These are phyloP conservation scores for Rosa rugosa DNA, from an alignment of 306 rosid species.

Conservation along the genomic window DNA sequence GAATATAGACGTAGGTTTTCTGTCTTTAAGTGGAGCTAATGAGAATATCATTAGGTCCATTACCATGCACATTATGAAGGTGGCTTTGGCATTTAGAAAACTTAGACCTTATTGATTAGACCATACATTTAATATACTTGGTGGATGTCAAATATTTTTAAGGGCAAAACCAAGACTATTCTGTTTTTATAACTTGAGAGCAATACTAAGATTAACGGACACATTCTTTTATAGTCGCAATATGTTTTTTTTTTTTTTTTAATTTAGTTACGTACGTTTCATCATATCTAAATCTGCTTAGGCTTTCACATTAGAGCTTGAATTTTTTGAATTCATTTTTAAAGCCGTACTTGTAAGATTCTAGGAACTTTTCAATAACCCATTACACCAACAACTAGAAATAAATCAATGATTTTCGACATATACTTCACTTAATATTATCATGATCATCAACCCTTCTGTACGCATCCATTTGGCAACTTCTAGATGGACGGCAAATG, in stretches of 20 bases:
- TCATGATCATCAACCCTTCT: neutral
- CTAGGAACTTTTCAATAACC: slow-evolving; percentile 15
- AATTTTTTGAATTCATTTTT: neutral
- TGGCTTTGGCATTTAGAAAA: slow-evolving; percentile 7
- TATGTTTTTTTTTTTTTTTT: too few relatives aligned
- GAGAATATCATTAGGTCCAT: slow-evolving; percentile 22
- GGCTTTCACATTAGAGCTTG: neutral
- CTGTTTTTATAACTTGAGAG: neutral
- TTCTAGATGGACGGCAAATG: neutral
- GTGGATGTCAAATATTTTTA: neutral
- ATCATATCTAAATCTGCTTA: neutral
- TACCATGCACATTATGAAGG: slow-evolving; percentile 9
- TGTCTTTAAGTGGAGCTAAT: slow-evolving; percentile 29
- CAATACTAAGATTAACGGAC: too few relatives aligned
- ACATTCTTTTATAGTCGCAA: neutral
- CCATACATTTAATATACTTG: too few relatives aligned
- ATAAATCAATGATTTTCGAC: slow-evolving; percentile 3
- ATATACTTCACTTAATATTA: neutral
- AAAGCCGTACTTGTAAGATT: slow-evolving; percentile 15
- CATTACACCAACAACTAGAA: slow-evolving; percentile 6
- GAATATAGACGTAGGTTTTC: slow-evolving; percentile 8
- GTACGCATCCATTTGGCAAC: slow-evolving; percentile 13
- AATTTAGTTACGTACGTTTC: neutral
- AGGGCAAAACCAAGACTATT: neutral
- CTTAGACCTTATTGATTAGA: neutral